Conservation (phyloP, 1,284 basidiomycete genomes). For the Rhodofomes roseus region DNA sequence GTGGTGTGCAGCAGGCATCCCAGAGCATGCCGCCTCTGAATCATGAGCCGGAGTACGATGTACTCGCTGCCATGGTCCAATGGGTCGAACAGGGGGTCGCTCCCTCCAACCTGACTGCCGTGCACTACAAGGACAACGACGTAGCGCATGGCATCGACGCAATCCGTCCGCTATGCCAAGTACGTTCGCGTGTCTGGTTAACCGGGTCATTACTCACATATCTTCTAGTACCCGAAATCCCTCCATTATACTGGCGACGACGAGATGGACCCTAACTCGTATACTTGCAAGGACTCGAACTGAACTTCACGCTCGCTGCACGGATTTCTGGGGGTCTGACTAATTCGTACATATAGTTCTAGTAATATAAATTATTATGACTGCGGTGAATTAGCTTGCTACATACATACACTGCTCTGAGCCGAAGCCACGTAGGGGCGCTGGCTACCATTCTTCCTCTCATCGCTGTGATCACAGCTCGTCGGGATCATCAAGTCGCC, state of each 20-base stretch:
- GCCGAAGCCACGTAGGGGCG: no score
- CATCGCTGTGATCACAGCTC: no score
- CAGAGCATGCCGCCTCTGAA: conserved; percentile 11
- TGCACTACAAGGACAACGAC: conserved; percentile 14
- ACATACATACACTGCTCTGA: no score
- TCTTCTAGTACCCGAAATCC: not conserved
- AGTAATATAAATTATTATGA: no score
- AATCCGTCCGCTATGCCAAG: conserved; percentile 17
- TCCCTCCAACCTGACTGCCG: conserved; percentile 28
- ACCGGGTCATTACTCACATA: not conserved
- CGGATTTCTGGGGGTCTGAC: no score
- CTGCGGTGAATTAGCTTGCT: no score
- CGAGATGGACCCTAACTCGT: not conserved
- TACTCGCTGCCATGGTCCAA: conserved; percentile 33
- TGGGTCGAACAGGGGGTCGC: conserved; percentile 36
- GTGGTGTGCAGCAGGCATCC: conserved; percentile 11
- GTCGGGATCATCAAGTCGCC: no score
- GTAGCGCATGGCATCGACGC: conserved; percentile 14
- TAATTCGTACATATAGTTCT: no score
- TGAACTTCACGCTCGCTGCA: not conserved
- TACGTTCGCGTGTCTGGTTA: not conserved
- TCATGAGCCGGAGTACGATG: conserved; percentile 25
- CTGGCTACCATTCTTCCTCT: no score
- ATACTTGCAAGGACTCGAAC: not conserved
- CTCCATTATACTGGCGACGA: not conserved